These are phyloP conservation scores for Claviceps capensis DNA, from an alignment of 2,329 filamentous ascomycete genomes.

Conservation along the genomic window DNA sequence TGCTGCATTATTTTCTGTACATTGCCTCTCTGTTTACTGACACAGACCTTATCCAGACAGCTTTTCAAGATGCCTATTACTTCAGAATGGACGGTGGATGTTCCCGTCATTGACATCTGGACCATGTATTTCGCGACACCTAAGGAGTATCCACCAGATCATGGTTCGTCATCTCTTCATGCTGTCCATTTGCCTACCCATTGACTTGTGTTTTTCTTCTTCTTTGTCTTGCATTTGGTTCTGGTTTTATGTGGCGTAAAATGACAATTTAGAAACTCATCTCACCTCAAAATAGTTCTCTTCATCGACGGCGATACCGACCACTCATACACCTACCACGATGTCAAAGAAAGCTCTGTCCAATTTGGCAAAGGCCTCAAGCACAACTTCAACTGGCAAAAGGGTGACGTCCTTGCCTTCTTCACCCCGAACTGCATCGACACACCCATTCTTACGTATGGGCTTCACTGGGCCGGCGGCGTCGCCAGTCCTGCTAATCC, in stretches of 20 bases:
- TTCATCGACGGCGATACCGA: conserved; percentile 62
- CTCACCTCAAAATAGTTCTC: conserved; percentile 44
- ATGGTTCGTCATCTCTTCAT: conserved; percentile 37
- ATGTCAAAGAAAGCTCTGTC: conserved; percentile 50
- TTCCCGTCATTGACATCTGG: conserved; percentile 70
- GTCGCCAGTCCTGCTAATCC: conserved; percentile 78
- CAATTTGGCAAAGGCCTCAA: conserved; percentile 73
- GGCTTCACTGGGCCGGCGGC: conserved; percentile 71
- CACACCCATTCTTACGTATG: conserved; percentile 63
- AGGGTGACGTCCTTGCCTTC: conserved; percentile 69
- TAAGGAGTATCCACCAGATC: conserved; percentile 58
- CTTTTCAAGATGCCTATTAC: conserved; percentile 50
- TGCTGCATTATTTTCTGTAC: neutral
- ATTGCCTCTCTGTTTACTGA: neutral
- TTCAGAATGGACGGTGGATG: conserved; percentile 52
- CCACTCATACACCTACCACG: conserved; percentile 53
- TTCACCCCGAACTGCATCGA: conserved; percentile 83
- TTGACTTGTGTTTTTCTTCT: neutral
- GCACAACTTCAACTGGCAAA: conserved; percentile 62
- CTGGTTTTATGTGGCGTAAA: neutral
- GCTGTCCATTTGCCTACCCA: neutral
- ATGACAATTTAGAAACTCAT: neutral
- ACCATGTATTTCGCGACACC: conserved; percentile 58
- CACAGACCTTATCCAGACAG: neutral
- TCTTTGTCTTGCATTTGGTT: neutral